Base-by-base conservation (phyloP, 257 asterid genomes). In the Solanum chilense region DNA sequence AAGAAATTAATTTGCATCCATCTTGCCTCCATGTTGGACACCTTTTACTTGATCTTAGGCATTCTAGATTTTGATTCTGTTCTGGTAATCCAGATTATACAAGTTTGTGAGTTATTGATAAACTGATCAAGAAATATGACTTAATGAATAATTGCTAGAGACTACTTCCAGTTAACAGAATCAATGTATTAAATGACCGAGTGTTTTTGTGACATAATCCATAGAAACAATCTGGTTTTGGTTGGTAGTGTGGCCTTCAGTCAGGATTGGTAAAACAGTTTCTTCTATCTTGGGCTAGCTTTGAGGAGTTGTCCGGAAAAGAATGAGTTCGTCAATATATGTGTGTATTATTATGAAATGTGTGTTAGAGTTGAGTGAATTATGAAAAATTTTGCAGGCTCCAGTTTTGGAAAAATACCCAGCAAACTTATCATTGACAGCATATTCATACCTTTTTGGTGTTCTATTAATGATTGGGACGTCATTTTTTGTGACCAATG, bases 351-450 rank as follows among this genome's bases (percentile, higher is more conserved):
- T n/a, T 80, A 80, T 80, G 84, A 78, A 78, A 78, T 78, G 84
- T 29, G 52, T 80, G 27, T 18, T 18, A 18, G 85, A 47, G 85
- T 47, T 80, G 85, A 80, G 68, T 47, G 68, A 49, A 14, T 88
- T 56, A 18, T 83, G 85, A 82, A 84, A 21, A 89, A 69, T 81
- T 89, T 86, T 47, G 84, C 94, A 96, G 99, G 99, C 99, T 86
- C 98, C 98, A 83, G 90, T 97, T 86, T 88, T 97, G 89, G 95
- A 92, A 35, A 93, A 93, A 86, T 97, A 97, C 91, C 99, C 99
- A 64, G 99, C 99, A 85, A 93, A 94, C 87, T 91, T 97, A 90
- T 95, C 99, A 56, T 90, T 96, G 92, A 97, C 99, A 35, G 98
- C 99, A 21, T 96, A 89, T 91, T 92, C 99, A 69, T 94, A 95